Base-by-base conservation (phyloP, 306 rosid genomes). In the apple (Malus domestica) region DNA sequence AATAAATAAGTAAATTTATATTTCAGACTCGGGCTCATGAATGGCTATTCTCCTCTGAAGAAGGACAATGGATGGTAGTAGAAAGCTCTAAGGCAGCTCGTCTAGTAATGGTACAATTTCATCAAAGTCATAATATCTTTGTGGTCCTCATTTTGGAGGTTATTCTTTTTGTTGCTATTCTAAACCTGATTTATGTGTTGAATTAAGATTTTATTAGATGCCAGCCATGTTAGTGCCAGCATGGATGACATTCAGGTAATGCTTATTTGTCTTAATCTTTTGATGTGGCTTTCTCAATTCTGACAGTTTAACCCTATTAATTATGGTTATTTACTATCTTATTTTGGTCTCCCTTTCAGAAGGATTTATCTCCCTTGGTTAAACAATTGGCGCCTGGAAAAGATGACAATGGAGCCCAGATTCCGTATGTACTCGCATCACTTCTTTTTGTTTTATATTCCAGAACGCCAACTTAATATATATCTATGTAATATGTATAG, bases 11-110 rank as follows among this genome's bases (percentile, higher is more conserved):
- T 42, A 69, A 76, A 69, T 22, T 81, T 81, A 52, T 67, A 83
- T 90, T 77, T 77, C 93, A 94, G 97, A 79, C 80, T 63, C 93
- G 98, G 52, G 88, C 89, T 60, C 90, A 78, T 30, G 98, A 94
- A 73, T 94, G 98, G 98, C 88, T 95, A 71, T 95, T 92, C 88
- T 83, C 86, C 79, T 95, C 98, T 65, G 96, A 90, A 88, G 98
- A 95, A 82, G 98, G 98, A 62, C 96, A 92, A 78, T 95, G 98
- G 98, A 85, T 85, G 95, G 93, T 95, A 18, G 97, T 92, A 68
- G 93, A 88, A 82, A 90, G 95, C 83, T 87, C 98, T 63, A 89
- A 90, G 84, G 88, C 97, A 40, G 93, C 97, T 84, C 97, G 97
- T 66, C 95, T 95, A 18, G 84, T 92, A 80, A 90, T 92, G 97